A percentile compares a stretch with the other conserved stretches of the same genome.
Evolutionary conservation across 176 grass and related monocot genomes (phyloP).

Genomic region (Secale cereale): DNA sequence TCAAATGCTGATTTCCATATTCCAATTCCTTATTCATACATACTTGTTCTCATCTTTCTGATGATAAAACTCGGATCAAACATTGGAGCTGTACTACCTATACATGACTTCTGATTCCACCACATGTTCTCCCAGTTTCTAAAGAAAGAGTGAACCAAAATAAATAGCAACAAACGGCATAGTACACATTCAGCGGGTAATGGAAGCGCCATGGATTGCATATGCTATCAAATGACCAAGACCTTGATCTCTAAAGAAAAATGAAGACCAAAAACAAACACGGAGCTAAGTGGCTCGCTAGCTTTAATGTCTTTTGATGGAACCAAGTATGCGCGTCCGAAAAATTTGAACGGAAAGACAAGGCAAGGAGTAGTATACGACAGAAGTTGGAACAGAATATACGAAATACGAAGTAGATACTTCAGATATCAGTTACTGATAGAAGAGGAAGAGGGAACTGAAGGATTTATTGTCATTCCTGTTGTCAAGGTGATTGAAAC

Average conservation of each 20-base stretch:
- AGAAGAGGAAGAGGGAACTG: background rate
- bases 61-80: background rate
- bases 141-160: conserved; percentile 5
- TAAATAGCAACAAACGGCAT: conserved; percentile 3
- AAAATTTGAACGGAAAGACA: background rate
- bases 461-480: background rate
- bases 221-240: background rate
- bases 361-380: background rate
- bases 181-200: background rate
- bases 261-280: background rate
- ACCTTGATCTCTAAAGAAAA: conserved; percentile 23
- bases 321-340: background rate
- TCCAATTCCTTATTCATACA: background rate
- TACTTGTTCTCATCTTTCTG: conserved; percentile 1
- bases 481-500: background rate
- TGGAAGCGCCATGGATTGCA: background rate
- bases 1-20: conserved; percentile 9
- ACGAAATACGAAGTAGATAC: background rate
- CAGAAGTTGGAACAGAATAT: conserved; percentile 2
- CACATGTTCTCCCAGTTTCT: background rate
- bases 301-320: background rate
- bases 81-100: background rate
- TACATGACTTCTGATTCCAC: background rate
- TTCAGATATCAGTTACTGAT: conserved; percentile 7
- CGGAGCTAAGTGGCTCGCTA: background rate